Base-by-base conservation (phyloP, 2,329 filamentous ascomycete genomes). In the Myriosclerotinia scirpicola region DNA sequence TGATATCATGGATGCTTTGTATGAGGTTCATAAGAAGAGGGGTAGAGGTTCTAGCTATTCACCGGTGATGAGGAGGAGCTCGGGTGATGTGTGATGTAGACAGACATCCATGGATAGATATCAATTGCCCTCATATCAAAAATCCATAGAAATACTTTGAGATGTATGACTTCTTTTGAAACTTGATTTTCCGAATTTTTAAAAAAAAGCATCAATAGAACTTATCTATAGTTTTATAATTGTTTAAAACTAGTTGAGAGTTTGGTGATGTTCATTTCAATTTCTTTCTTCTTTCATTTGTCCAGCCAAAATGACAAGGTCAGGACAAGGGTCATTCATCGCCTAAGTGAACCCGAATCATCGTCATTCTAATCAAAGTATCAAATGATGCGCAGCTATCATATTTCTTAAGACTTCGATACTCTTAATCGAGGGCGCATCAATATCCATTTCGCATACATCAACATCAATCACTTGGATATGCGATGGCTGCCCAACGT, bases 401-500 rank as follows among this genome's bases (percentile, higher is more conserved):
- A 61, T 40, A 52, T 38, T 36, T 34, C 42, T 44, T 17, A 60
- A 53, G 9, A 40, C 48, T 9, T 30, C 11, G 30, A 26, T 40
- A 61, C 34, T 44, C 58, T 52, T 22, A 17, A 61, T 60, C 34
- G 22, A 61, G 36, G 38, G 46, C 46, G 14, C 22, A 50, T 61
- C 40, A 52, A 20, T 61, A 60, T 53, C 38, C 14, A 44, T 46
- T 22, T 26, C 26, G 38, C 42, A 42, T 34, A 65, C 20, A 50
- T 40, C n/a, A 8, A 61, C 34, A 26, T 20, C 22, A 38, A 20
- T 55, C 15, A 34, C 30, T 53, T 61, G 64, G 62, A 65, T 53
- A 65, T 65, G 64, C 64, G 15, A 76, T 76, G 75, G 72, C 75
- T 48, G 70, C 74, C 60, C 68, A 70, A 58, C 70, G 72, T 73